phyloP scores from a whole-genome alignment of 192 early-diverging fungal genomes.

The Phycomyces blakesleeanus region DNA sequence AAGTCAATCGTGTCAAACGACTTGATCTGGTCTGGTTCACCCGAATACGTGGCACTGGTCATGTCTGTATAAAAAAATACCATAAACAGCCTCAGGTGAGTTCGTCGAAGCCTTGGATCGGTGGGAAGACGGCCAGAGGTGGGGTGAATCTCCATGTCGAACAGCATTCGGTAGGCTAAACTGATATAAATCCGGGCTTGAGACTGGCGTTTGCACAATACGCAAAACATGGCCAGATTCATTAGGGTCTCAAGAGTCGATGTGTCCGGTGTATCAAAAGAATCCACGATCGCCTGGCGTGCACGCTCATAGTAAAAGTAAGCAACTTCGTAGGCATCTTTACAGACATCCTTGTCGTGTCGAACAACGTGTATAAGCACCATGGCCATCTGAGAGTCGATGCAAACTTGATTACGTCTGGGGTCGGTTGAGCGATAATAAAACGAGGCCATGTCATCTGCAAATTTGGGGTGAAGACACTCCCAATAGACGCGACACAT shows the following conservation, averaged over 20 bases:
- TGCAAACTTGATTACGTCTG: slow-evolving; percentile 30
- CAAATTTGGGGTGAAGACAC: slow-evolving; percentile 35
- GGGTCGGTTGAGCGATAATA: slow-evolving; percentile 30
- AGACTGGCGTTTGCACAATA: slow-evolving; percentile 26
- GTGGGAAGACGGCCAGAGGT: slow-evolving; percentile 5
- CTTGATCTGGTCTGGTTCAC: slow-evolving; percentile 15
- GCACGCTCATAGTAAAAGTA: slow-evolving; percentile 29
- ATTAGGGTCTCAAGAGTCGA: slow-evolving; percentile 35
- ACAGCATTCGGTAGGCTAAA: slow-evolving; percentile 28
- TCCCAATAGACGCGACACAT: slow-evolving; percentile 35
- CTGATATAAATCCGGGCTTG: slow-evolving; percentile 33
- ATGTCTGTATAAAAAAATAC: slow-evolving; percentile 35
- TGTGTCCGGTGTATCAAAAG: slow-evolving; percentile 32
- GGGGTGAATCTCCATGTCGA: slow-evolving; percentile 27
- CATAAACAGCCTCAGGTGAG: slow-evolving; percentile 25
- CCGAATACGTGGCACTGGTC: slow-evolving; percentile 20
- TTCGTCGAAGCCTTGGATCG: slow-evolving; percentile 17
- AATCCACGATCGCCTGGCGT: slow-evolving; percentile 27
- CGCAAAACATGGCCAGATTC: slow-evolving; percentile 34
- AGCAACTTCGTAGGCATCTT: slow-evolving; percentile 20
- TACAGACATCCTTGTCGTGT: slow-evolving; percentile 21
- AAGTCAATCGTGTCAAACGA: slow-evolving; percentile 30
- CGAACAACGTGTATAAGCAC: slow-evolving; percentile 32
- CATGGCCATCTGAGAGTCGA: slow-evolving; percentile 31
- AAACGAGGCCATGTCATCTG: slow-evolving; percentile 28